Conservation (phyloP, 805 yeast genomes). For the Clavispora fructus region DNA sequence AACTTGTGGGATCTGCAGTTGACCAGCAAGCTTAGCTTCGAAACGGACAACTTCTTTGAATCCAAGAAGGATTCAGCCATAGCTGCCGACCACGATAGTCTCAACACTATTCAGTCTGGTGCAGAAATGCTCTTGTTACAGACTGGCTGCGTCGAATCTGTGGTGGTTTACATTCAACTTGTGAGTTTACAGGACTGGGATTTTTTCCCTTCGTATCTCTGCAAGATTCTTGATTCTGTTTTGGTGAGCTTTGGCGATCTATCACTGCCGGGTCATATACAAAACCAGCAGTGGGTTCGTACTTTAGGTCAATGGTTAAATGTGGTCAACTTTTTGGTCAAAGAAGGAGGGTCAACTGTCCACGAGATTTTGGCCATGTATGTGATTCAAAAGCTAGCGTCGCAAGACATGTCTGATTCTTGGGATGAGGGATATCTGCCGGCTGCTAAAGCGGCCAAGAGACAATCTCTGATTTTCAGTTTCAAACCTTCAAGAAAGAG, state of each 20-base stretch:
- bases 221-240: slow-evolving; percentile 24
- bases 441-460: slow-evolving; percentile 4
- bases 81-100: slow-evolving; percentile 21
- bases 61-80: background rate
- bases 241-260: slow-evolving; percentile 26
- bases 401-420: slow-evolving; percentile 3
- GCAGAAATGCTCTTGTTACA: slow-evolving; percentile 21
- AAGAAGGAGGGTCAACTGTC: slow-evolving; percentile 32
- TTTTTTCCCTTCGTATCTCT: slow-evolving; percentile 25
- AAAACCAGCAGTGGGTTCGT: slow-evolving; percentile 29
- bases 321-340: slow-evolving; percentile 25
- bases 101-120: slow-evolving; percentile 17
- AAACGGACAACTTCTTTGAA: slow-evolving; percentile 14
- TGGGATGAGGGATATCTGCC: slow-evolving; percentile 5
- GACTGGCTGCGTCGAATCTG: slow-evolving; percentile 27
- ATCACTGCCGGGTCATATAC: slow-evolving; percentile 20
- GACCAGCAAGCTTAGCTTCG: slow-evolving; percentile 15
- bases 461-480: slow-evolving; percentile 22
- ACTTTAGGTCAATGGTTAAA: slow-evolving; percentile 24
- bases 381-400: slow-evolving; percentile 24
- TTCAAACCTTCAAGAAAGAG: slow-evolving; percentile 19
- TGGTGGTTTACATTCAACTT: slow-evolving; percentile 33
- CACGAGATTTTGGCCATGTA: slow-evolving; percentile 33
- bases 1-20: slow-evolving; percentile 27
- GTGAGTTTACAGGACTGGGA: slow-evolving; percentile 37